phyloP scores from a whole-genome alignment of 306 rosid species.

The Prunus kanzakura region DNA sequence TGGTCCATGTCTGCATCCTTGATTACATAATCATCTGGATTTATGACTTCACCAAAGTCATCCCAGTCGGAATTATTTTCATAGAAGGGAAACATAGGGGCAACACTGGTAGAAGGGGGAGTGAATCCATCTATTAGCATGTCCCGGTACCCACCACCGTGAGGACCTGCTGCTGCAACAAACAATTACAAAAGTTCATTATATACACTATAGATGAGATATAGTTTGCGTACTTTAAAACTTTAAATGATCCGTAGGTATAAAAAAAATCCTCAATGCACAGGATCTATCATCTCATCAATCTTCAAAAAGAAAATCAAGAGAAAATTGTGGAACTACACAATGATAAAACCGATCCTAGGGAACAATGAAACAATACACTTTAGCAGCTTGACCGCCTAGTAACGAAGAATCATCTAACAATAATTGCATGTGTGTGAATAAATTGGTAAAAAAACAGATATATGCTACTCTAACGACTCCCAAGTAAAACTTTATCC shows the following conservation, averaged over 20 bases:
- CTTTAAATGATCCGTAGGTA: too few relatives aligned
- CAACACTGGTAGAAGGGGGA: constrained; percentile 77
- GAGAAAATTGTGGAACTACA: neutral
- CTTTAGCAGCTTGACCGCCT: too few relatives aligned
- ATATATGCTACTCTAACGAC: too few relatives aligned
- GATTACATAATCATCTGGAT: constrained; percentile 96
- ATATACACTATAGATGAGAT: neutral
- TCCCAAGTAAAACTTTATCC: too few relatives aligned
- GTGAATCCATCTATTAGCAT: constrained; percentile 83
- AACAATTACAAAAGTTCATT: constrained; percentile 28
- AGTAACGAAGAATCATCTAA: too few relatives aligned
- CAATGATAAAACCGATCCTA: neutral
- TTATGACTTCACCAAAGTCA: constrained; percentile 95
- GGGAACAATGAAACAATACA: too few relatives aligned
- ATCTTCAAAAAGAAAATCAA: neutral
- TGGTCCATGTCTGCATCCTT: constrained; percentile 94
- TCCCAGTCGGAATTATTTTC: constrained; percentile 86
- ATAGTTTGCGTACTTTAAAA: neutral
- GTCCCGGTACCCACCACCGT: constrained; percentile 56
- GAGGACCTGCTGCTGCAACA: constrained; percentile 49
- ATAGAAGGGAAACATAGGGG: constrained; percentile 85
- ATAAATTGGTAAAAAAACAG: too few relatives aligned
- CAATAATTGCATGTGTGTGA: too few relatives aligned
- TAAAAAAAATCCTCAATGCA: neutral
- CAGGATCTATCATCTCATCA: neutral